phyloP scores from a whole-genome alignment of 371 early-diverging fungal genomes.

The Lichtheimia hyalospora region DNA sequence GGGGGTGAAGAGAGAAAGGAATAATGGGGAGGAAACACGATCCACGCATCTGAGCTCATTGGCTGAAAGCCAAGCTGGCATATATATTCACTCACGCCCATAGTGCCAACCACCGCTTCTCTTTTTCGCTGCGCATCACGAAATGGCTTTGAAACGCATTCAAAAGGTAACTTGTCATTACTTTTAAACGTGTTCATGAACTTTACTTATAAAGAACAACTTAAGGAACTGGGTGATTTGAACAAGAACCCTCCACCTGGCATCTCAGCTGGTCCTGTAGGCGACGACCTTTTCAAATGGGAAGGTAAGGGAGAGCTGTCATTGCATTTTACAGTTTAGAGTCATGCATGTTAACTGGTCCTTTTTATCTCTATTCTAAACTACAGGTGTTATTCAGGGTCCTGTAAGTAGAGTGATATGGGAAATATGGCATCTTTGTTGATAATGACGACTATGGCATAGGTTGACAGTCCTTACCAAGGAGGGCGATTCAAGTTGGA shows the following conservation, averaged over 20 bases:
- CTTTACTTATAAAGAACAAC: background rate
- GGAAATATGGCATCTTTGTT: background rate
- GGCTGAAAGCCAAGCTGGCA: slow-evolving; percentile 21
- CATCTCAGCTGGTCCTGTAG: slow-evolving; percentile 66
- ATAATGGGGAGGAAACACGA: too few species aligned
- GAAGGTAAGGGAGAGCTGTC: slow-evolving; percentile 40
- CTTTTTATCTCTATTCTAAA: background rate
- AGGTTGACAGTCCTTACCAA: slow-evolving; percentile 73
- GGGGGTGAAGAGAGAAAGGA: slow-evolving; percentile 1
- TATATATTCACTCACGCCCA: slow-evolving; percentile 39
- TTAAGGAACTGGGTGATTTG: slow-evolving; percentile 73
- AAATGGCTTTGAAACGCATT: slow-evolving; percentile 52
- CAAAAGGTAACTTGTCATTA: slow-evolving; percentile 27
- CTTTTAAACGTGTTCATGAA: background rate
- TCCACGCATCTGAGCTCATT: too few species aligned
- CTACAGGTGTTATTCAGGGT: slow-evolving; percentile 28
- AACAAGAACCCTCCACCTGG: slow-evolving; percentile 65
- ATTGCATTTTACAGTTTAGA: background rate
- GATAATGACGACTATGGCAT: background rate
- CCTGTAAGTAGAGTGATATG: slow-evolving; percentile 31
- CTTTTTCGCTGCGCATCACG: slow-evolving; percentile 37
- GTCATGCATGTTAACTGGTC: background rate
- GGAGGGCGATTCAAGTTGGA: slow-evolving; percentile 84
- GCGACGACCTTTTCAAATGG: slow-evolving; percentile 78
- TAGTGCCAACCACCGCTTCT: slow-evolving; percentile 26